Evolutionary conservation across 345 rosid species (phyloP).

Genomic region (Hirschfeldia incana): DNA sequence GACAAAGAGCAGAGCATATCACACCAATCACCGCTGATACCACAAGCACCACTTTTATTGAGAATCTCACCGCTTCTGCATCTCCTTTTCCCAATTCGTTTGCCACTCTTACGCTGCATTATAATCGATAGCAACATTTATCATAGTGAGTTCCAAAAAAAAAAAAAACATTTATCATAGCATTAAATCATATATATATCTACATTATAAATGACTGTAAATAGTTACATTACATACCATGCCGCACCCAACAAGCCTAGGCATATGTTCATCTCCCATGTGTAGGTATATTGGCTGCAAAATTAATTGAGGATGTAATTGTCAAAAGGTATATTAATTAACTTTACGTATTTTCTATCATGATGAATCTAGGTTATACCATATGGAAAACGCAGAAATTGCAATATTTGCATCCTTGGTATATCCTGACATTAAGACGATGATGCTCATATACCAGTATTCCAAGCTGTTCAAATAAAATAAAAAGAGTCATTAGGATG

Average conservation of each 20-base stretch:
- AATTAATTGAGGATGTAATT: background rate
- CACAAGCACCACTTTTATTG: conserved; percentile 48
- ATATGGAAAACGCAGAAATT: conserved; percentile 82
- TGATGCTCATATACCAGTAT: conserved; percentile 69
- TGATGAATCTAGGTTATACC: conserved; percentile 45
- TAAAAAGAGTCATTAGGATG: background rate
- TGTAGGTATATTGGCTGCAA: conserved; percentile 44
- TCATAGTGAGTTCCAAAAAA: too few species aligned
- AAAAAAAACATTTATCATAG: background rate
- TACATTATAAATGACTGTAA: background rate
- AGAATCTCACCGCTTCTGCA: conserved; percentile 50
- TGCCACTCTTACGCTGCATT: conserved; percentile 56
- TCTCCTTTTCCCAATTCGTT: conserved; percentile 71
- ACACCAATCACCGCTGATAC: conserved; percentile 47
- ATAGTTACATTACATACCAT: conserved; percentile 48
- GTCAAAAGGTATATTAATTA: background rate
- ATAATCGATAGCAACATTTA: background rate
- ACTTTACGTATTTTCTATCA: background rate
- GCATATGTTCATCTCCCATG: conserved; percentile 56
- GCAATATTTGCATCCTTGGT: conserved; percentile 55
- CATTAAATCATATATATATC: background rate
- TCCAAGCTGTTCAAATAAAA: conserved; percentile 54
- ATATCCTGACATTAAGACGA: conserved; percentile 77
- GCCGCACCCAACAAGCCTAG: conserved; percentile 61
- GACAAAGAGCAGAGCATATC: conserved; percentile 41